Conservation (phyloP, 148 eudicot genomes). For the Limonium bicolor region DNA sequence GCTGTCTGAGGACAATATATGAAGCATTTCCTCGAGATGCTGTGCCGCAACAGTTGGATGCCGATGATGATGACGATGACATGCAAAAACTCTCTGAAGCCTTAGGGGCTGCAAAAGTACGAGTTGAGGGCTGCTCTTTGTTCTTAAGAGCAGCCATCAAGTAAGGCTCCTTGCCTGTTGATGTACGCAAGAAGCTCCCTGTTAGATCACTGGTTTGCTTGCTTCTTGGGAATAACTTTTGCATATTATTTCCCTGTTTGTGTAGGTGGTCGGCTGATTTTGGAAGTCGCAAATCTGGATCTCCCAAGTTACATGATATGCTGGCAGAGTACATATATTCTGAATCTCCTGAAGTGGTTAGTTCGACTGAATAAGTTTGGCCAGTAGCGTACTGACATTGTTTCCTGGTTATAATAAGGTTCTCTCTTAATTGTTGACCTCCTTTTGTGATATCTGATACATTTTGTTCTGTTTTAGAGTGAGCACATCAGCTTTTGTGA, state of each 20-base stretch:
- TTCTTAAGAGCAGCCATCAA: slow-evolving; percentile 78
- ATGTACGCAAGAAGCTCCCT: background rate
- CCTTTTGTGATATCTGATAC: too few species aligned
- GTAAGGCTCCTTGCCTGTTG: slow-evolving; percentile 20
- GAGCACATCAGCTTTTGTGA: too few species aligned
- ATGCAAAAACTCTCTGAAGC: slow-evolving; percentile 80
- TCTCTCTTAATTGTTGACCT: too few species aligned
- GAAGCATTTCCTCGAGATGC: slow-evolving; percentile 61
- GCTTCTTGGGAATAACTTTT: too few species aligned
- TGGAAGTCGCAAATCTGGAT: slow-evolving; percentile 59
- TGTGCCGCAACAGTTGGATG: slow-evolving; percentile 56
- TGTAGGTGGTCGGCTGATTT: slow-evolving; percentile 90
- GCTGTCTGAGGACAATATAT: slow-evolving; percentile 69
- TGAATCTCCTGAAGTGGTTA: slow-evolving; percentile 86
- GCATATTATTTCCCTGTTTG: too few species aligned
- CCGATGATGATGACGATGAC: slow-evolving; percentile 82
- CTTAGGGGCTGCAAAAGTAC: slow-evolving; percentile 75
- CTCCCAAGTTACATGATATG: slow-evolving; percentile 82
- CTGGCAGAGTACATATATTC: slow-evolving; percentile 83
- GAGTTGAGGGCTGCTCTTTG: slow-evolving; percentile 79
- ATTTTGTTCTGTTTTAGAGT: too few species aligned
- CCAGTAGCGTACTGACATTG: background rate
- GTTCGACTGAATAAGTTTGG: slow-evolving; percentile 4
- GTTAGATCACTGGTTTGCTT: too few species aligned
- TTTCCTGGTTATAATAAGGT: too few species aligned